Percentiles rank a stretch among this genome's conserved stretches.
These are phyloP conservation scores for Dryas integrifolia DNA, from an alignment of 331 rosid genomes.

Conservation along the genomic window DNA sequence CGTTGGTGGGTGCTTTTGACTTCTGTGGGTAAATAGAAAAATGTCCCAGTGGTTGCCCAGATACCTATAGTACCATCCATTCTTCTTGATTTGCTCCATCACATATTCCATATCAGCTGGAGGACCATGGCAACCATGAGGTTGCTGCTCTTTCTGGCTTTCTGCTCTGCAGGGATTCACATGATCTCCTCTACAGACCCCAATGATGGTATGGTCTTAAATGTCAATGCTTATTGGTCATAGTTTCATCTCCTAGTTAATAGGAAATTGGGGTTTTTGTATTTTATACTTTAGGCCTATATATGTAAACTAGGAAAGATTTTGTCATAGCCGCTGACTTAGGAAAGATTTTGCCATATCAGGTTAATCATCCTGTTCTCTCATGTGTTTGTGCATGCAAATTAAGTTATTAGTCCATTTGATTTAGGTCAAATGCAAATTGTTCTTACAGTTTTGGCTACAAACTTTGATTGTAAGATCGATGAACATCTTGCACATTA, in stretches of 20 bases:
- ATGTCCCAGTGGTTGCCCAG: too few species aligned
- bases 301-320: not conserved
- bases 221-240: slow-evolving; percentile 8
- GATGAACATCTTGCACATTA: not conserved
- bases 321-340: slow-evolving; percentile 3
- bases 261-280: slow-evolving; percentile 3
- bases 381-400: not conserved
- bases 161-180: slow-evolving; percentile 43
- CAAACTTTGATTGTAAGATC: not conserved
- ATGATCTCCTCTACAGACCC: slow-evolving; percentile 48
- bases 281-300: not conserved
- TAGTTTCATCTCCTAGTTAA: not conserved
- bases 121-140: slow-evolving; percentile 35
- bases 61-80: too few species aligned
- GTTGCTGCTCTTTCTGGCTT: slow-evolving; percentile 47
- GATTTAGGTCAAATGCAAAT: not conserved
- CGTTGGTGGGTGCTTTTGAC: too few species aligned
- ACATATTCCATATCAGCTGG: not conserved
- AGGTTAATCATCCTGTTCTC: not conserved
- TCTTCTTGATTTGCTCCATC: not conserved
- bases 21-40: too few species aligned
- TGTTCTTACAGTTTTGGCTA: not conserved
- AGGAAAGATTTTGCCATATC: not conserved
- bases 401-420: not conserved
- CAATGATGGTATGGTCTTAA: slow-evolving; percentile 50